Evolutionary conservation across 495 filamentous ascomycete genomes (phyloP), one percentile per base, ranked within the genome.

Genomic region (Xylaria castorea): DNA sequence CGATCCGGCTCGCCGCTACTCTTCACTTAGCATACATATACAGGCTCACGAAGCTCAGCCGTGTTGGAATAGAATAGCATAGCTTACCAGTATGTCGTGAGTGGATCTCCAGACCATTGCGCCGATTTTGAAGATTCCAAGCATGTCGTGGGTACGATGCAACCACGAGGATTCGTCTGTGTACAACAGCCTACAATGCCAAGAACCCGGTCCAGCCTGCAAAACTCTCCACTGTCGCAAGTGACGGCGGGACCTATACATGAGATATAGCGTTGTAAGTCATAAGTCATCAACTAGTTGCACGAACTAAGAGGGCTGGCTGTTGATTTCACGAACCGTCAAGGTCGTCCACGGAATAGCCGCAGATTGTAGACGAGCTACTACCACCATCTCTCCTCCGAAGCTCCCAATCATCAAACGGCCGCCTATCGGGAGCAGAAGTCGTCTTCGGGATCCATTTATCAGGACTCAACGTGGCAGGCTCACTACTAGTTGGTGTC

Each of bases 361-460:
- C 78, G 73, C 78, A 80, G 25, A 72, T 51, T 36, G 78, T 75
- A 62, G 71, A 64, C 44, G 40, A 34, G 30, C 53, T 30, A 48
- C n/a, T n/a, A n/a, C n/a, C n/a, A n/a, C 70, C 65, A 50, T 78
- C 76, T 69, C 78, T 71, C 53, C 68, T 73, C 73, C 76, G 73
- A 66, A 80, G 76, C 40, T 78, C 74, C 68, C 71, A 50, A 36
- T 76, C 74, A 36, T 76, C 74, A 51, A 65, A 44, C 65, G 64
- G 75, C 63, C 58, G 68, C 71, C 66, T 71, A 61, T 66, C 70
- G 60, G 76, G 78, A 36, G 75, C 75, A 71, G 80, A 62, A 65
- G 79, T 80, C 72, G 79, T 80, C 71, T 78, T 79, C 63, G 80
- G 75, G 27, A 70, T 36, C 78, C 78, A 80, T 75, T 72, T 70